Conservation (phyloP, 805 yeast genomes). For the Ogataea neopini region DNA sequence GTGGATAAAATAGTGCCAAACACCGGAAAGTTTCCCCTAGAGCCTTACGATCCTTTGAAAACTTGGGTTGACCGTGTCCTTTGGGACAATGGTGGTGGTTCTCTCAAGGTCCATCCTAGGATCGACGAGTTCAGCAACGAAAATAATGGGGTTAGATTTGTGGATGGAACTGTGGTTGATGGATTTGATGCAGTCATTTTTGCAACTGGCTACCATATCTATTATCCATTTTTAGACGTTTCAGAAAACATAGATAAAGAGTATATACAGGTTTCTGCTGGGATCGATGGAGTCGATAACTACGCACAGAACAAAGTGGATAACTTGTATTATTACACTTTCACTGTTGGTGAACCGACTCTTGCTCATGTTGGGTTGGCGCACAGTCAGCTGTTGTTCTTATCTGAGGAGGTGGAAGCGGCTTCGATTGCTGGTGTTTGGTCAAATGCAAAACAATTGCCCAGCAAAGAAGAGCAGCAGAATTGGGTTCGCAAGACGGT, state of each 20-base stretch:
- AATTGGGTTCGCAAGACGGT: conserved; percentile 3
- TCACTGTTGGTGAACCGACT: conserved; percentile 41
- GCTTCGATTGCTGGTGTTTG: conserved; percentile 55
- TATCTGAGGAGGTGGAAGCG: conserved; percentile 47
- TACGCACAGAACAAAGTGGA: conserved; percentile 12
- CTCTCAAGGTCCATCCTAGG: conserved; percentile 45
- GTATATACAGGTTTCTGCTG: conserved; percentile 35
- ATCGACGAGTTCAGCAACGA: conserved; percentile 40
- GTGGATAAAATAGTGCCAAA: conserved; percentile 14
- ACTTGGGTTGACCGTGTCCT: conserved; percentile 41
- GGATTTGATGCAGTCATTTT: conserved; percentile 59
- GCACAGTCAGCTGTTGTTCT: conserved; percentile 43
- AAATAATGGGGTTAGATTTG: conserved; percentile 42
- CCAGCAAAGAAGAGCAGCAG: conserved; percentile 4
- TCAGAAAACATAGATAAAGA: conserved; percentile 26
- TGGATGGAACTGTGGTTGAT: conserved; percentile 46
- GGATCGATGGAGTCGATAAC: conserved; percentile 29
- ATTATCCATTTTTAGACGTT: conserved; percentile 53
- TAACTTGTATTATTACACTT: conserved; percentile 31
- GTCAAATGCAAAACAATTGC: conserved; percentile 36
- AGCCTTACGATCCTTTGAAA: conserved; percentile 48
- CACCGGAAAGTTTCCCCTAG: conserved; percentile 4
- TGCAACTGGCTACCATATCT: conserved; percentile 70
- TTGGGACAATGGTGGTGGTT: conserved; percentile 45
- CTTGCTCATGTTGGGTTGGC: conserved; percentile 40